Evolutionary conservation across 345 rosid genomes (phyloP).

Genomic region (Cardamine chenopodiifolia): DNA sequence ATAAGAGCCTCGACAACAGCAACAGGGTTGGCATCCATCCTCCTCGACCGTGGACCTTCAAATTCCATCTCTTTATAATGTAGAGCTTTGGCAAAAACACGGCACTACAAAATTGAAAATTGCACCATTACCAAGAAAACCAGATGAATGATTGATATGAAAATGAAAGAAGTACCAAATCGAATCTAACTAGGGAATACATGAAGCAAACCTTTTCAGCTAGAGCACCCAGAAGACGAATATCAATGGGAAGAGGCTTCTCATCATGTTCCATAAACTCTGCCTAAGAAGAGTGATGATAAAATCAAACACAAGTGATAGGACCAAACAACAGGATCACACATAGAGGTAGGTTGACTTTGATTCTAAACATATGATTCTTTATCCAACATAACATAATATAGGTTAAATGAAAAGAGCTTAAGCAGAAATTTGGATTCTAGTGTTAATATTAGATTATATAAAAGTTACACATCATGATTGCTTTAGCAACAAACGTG

Average conservation of each 20-base stretch:
- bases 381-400: background rate
- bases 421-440: conserved; percentile 1
- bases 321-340: conserved; percentile 23
- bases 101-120: conserved; percentile 57
- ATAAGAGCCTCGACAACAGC: conserved; percentile 97
- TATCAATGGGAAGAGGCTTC: conserved; percentile 97
- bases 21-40: conserved; percentile 96
- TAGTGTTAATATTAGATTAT: conserved; percentile 6
- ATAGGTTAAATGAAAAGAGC: conserved; percentile 10
- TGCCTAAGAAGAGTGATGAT: conserved; percentile 58
- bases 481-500: conserved; percentile 20
- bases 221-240: conserved; percentile 97
- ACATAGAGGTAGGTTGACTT: conserved; percentile 14
- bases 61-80: conserved; percentile 99
- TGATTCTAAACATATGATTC: conserved; percentile 14
- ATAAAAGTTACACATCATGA: conserved; percentile 12
- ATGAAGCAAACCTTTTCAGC: conserved; percentile 83
- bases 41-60: conserved; percentile 84
- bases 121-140: conserved; percentile 15
- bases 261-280: conserved; percentile 99
- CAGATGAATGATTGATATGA: conserved; percentile 10
- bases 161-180: conserved; percentile 18
- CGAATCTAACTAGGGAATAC: conserved; percentile 22
- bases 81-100: conserved; percentile 97
- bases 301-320: conserved; percentile 28